phyloP scores from a whole-genome alignment of 768 basidiomycete species.

The Sarcodon aspratus region DNA sequence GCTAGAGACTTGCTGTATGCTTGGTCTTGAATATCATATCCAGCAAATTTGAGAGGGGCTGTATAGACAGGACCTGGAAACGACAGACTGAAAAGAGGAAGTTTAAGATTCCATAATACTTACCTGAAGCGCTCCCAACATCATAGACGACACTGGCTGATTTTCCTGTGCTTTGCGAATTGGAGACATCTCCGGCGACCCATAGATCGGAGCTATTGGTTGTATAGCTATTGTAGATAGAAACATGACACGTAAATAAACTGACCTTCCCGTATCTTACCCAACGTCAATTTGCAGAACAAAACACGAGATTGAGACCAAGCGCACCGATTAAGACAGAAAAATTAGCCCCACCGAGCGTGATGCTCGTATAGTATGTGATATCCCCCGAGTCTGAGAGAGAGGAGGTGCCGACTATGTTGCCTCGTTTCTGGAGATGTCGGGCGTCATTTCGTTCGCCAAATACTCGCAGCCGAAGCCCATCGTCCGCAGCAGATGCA shows the following conservation, averaged over 20 bases:
- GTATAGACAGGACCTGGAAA: slow-evolving; percentile 31
- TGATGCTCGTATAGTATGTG: slow-evolving; percentile 26
- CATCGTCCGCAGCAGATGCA: not conserved
- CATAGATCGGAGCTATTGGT: slow-evolving; percentile 51
- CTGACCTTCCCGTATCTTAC: slow-evolving; percentile 33
- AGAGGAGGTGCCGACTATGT: slow-evolving; percentile 15
- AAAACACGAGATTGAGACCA: not conserved
- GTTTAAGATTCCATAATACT: slow-evolving; percentile 1
- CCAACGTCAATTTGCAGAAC: too few relatives aligned
- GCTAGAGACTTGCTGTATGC: slow-evolving; percentile 29
- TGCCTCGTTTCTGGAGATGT: slow-evolving; percentile 13
- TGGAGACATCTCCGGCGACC: slow-evolving; percentile 34
- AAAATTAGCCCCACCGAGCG: slow-evolving; percentile 22
- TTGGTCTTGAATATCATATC: slow-evolving; percentile 32
- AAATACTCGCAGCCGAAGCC: not conserved
- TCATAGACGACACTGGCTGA: slow-evolving; percentile 39
- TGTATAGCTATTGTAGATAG: not conserved
- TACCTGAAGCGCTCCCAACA: slow-evolving; percentile 39
- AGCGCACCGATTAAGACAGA: slow-evolving; percentile 18
- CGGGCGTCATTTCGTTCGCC: not conserved
- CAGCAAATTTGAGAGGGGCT: slow-evolving; percentile 31
- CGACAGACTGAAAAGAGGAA: not conserved
- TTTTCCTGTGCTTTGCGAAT: slow-evolving; percentile 25
- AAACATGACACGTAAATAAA: not conserved
- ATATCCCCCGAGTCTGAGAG: slow-evolving; percentile 21